Percentiles rank a stretch among this genome's conserved stretches.
Evolutionary conservation across 1,284 basidiomycete genomes (phyloP).

Genomic region (Porogramme epimiltina): DNA sequence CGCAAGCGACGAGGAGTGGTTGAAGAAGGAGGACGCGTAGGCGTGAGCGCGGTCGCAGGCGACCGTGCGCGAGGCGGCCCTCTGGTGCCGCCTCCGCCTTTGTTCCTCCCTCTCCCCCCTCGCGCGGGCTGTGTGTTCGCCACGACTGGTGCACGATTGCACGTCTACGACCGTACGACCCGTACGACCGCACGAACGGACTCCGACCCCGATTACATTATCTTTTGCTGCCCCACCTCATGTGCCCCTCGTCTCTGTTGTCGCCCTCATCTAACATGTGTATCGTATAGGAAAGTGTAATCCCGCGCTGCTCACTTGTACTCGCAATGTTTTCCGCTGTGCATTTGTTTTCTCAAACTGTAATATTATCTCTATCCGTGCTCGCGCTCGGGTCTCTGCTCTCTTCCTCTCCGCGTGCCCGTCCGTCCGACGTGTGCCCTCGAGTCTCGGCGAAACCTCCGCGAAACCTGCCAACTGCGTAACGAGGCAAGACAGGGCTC

Average conservation of each 20-base stretch:
- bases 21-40: slow-evolving; percentile 32
- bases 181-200: too few relatives aligned
- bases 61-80: background rate
- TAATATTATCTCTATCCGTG: background rate
- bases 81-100: background rate
- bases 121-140: too few relatives aligned
- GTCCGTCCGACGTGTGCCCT: too few relatives aligned
- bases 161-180: too few relatives aligned
- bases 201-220: background rate
- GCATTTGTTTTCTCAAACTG: background rate
- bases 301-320: background rate
- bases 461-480: too few relatives aligned
- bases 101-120: background rate
- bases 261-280: background rate
- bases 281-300: slow-evolving; percentile 3
- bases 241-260: background rate
- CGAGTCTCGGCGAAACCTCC: too few relatives aligned
- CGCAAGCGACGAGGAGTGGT: slow-evolving; percentile 28
- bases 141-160: too few relatives aligned
- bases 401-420: background rate
- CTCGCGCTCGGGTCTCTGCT: background rate
- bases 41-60: background rate
- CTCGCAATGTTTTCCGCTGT: slow-evolving; percentile 3
- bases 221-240: background rate
- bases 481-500: too few relatives aligned